A percentile compares a stretch with the other conserved stretches of the same genome.
Evolutionary conservation across 2,329 filamentous ascomycete species (phyloP).

Genomic region (Tolypocladium ophioglossoides): DNA sequence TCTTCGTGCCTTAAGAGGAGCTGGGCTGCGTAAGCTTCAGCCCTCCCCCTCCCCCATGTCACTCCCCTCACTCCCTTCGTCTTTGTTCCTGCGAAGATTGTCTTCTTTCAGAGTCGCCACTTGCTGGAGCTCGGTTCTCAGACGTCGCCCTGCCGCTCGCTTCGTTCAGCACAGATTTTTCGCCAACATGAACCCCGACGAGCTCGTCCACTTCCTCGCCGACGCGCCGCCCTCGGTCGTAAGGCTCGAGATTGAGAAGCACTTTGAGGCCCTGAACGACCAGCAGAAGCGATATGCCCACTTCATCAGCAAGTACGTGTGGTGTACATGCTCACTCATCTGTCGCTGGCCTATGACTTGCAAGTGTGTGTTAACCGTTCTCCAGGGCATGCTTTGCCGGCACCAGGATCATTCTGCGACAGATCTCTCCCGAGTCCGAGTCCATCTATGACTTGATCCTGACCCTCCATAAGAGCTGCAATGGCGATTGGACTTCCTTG

Average conservation of each 20-base stretch:
- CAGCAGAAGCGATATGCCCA: conserved; percentile 86
- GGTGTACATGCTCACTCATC: no score
- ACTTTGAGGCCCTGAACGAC: conserved; percentile 70
- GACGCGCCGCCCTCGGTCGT: conserved; percentile 86
- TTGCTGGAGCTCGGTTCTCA: conserved; percentile 11
- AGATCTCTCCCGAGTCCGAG: conserved; percentile 74
- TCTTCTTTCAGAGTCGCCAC: conserved; percentile 18
- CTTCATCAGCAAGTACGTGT: conserved; percentile 64
- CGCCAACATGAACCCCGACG: conserved; percentile 45
- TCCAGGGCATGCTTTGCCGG: conserved; percentile 65
- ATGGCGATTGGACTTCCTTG: conserved; percentile 62
- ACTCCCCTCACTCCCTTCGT: conserved; percentile 15
- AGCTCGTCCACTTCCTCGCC: conserved; percentile 70
- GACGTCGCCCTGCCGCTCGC: conserved; percentile 10
- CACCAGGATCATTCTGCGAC: conserved; percentile 66
- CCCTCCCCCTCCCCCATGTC: conserved; percentile 16
- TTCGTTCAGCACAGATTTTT: conserved; percentile 5
- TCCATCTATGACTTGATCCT: conserved; percentile 74
- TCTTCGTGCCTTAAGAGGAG: neutral
- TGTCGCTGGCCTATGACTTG: neutral
- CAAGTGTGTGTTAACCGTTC: neutral
- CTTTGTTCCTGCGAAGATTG: conserved; percentile 24
- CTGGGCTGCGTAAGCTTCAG: conserved; percentile 1
- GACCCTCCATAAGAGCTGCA: conserved; percentile 52
- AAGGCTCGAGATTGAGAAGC: conserved; percentile 78